Conservation (phyloP, 192 early-diverging fungal species). For the Chytriomyces hyalinus region DNA sequence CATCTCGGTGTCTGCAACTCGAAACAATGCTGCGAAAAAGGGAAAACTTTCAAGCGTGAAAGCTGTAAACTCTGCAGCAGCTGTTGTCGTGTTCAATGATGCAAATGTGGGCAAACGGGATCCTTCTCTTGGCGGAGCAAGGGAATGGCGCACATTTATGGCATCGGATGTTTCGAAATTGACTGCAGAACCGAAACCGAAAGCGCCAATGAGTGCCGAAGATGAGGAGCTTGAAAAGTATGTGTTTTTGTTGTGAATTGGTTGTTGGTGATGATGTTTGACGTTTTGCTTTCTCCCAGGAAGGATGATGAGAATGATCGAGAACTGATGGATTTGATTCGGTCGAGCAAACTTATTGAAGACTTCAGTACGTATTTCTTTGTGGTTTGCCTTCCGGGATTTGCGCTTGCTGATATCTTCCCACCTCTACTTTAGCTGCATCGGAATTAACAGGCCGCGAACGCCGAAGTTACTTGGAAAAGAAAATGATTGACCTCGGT, state of each 20-base stretch:
- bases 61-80: constrained; percentile 12
- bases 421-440: constrained; percentile 34
- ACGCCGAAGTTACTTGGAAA: constrained; percentile 40
- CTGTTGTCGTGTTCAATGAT: background rate
- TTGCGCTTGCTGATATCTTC: background rate
- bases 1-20: too few relatives aligned
- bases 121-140: background rate
- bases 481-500: constrained; percentile 51
- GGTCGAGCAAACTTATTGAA: constrained; percentile 53
- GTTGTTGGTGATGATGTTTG: background rate
- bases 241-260: background rate
- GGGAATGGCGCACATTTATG: constrained; percentile 22
- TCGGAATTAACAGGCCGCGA: constrained; percentile 52
- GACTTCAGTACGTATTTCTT: constrained; percentile 45
- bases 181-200: constrained; percentile 16
- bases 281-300: constrained; percentile 22
- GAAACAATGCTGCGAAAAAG: background rate
- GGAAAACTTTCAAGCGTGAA: background rate
- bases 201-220: constrained; percentile 13
- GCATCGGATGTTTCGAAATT: constrained; percentile 14
- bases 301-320: constrained; percentile 55
- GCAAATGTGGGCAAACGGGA: background rate
- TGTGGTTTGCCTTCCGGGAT: constrained; percentile 11
- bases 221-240: constrained; percentile 34
- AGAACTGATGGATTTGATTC: constrained; percentile 54